phyloP scores from a whole-genome alignment of 768 basidiomycete species.

The Boletus pseudopeckii region DNA sequence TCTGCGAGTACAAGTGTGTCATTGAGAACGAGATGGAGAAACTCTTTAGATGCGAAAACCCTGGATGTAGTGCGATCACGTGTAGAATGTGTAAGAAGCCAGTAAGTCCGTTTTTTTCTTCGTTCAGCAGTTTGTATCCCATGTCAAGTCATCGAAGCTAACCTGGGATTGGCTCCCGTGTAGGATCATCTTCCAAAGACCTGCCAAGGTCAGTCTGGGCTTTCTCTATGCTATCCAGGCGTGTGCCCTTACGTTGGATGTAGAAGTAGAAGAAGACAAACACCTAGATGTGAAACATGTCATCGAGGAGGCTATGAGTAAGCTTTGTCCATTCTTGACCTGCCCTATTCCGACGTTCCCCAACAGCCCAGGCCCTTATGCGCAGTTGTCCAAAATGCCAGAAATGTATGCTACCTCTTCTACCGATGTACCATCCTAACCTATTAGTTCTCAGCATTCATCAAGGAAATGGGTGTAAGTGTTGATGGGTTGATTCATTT shows the following conservation, averaged over 20 bases:
- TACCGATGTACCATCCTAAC: not conserved
- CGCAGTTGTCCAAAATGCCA: constrained; percentile 84
- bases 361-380: constrained; percentile 72
- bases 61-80: constrained; percentile 70
- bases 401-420: constrained; percentile 51
- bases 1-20: constrained; percentile 84
- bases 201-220: constrained; percentile 56
- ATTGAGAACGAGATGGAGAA: constrained; percentile 67
- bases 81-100: constrained; percentile 77
- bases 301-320: constrained; percentile 94
- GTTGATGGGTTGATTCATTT: not conserved
- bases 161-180: not conserved
- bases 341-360: constrained; percentile 1
- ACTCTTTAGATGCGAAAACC: constrained; percentile 53
- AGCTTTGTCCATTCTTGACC: constrained; percentile 17
- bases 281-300: constrained; percentile 70
- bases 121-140: not conserved
- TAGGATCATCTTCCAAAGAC: constrained; percentile 81
- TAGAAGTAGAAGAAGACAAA: constrained; percentile 75
- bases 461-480: constrained; percentile 76
- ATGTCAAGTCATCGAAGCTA: not conserved
- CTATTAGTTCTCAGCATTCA: constrained; percentile 51
- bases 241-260: not conserved
- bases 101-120: constrained; percentile 37
- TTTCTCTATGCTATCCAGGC: not conserved